A percentile compares a stretch with the other conserved stretches of the same genome.
Conservation (phyloP, 306 rosid species). For the Trichosanthes truncata region DNA sequence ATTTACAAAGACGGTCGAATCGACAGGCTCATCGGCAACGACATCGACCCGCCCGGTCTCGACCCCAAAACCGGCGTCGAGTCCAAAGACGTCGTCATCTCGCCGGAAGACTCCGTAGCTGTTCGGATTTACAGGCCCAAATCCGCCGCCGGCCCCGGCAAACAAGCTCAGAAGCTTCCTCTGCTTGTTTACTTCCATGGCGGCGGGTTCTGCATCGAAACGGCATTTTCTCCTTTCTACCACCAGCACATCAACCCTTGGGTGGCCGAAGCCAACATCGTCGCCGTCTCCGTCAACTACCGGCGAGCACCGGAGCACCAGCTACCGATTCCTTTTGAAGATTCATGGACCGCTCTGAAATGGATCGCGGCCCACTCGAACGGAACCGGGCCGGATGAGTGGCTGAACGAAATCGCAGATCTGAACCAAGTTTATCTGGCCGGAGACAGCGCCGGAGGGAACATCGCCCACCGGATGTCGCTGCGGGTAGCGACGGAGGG, state of each 20-base stretch:
- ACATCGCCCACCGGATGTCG: constrained; percentile 42
- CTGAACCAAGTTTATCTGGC: constrained; percentile 30
- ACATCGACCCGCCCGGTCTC: constrained; percentile 28
- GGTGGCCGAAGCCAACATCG: constrained; percentile 23
- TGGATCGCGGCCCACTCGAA: constrained; percentile 53
- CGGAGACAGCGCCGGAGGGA: constrained; percentile 78
- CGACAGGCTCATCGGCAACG: constrained; percentile 29
- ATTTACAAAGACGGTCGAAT: constrained; percentile 57
- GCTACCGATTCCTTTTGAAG: constrained; percentile 41
- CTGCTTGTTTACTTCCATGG: background rate
- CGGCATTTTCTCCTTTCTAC: constrained; percentile 40
- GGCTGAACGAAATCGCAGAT: constrained; percentile 48
- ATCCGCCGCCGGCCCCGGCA: background rate
- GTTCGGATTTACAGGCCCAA: constrained; percentile 51
- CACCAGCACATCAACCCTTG: constrained; percentile 30
- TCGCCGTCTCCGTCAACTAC: constrained; percentile 58
- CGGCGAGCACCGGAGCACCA: constrained; percentile 68
- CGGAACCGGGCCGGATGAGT: constrained; percentile 42
- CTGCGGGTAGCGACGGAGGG: constrained; percentile 36
- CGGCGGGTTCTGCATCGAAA: background rate
- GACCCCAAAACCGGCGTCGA: constrained; percentile 42
- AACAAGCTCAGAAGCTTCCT: background rate
- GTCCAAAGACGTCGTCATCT: constrained; percentile 53
- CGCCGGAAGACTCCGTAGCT: constrained; percentile 32
- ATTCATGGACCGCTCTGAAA: constrained; percentile 46